phyloP scores from a whole-genome alignment of 768 basidiomycete species.

The Panaeolus papilionaceus region DNA sequence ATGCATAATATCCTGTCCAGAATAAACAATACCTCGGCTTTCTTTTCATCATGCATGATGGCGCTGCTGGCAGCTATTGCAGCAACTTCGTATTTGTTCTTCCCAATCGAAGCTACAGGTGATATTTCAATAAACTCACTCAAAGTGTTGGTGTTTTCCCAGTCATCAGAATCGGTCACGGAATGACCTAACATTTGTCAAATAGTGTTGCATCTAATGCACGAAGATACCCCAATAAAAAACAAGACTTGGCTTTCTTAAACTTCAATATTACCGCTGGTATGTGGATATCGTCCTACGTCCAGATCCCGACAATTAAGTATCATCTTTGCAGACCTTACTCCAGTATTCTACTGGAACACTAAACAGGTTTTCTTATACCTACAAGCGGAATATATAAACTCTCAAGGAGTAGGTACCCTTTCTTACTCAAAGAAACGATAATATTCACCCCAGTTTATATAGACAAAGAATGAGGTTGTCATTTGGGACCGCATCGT shows the following conservation, averaged over 20 bases:
- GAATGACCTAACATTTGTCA: conserved; percentile 17
- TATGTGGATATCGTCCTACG: conserved; percentile 37
- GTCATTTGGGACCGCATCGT: conserved; percentile 95
- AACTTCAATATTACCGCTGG: conserved; percentile 85
- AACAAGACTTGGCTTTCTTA: conserved; percentile 81
- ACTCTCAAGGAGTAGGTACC: conserved; percentile 68
- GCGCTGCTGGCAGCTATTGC: conserved; percentile 73
- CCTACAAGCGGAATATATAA: conserved; percentile 84
- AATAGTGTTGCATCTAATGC: conserved; percentile 46
- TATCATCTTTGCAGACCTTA: conserved; percentile 60
- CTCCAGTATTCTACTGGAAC: conserved; percentile 92
- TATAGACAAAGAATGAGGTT: conserved; percentile 53
- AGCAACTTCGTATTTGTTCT: conserved; percentile 73
- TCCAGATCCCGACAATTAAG: conserved; percentile 9
- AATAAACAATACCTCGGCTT: conserved; percentile 74
- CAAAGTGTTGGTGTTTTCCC: conserved; percentile 68
- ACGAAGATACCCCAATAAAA: conserved; percentile 60
- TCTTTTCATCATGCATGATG: conserved; percentile 80
- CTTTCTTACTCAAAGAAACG: not conserved
- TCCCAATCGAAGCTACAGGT: conserved; percentile 57
- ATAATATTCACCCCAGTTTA: conserved; percentile 9
- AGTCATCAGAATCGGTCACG: not conserved
- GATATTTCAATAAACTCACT: conserved; percentile 64
- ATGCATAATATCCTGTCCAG: conserved; percentile 80
- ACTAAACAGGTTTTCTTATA: conserved; percentile 95